Evolutionary conservation across 2,329 filamentous ascomycete species (phyloP), one percentile per base, ranked within the genome.

Genomic region (Bipolaris cookei): DNA sequence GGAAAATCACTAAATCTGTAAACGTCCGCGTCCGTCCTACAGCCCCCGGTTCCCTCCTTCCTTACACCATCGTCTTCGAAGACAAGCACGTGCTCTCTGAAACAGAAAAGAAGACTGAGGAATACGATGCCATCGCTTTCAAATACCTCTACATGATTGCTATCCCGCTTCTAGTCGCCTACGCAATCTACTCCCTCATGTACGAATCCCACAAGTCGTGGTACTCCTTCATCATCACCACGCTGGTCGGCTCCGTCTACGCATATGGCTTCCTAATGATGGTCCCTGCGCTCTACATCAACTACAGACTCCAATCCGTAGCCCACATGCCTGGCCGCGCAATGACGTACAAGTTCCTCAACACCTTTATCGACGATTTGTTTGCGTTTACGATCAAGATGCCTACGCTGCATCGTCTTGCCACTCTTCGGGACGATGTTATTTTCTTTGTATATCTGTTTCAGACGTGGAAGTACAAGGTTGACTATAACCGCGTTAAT

Each of bases 361-460:
- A 98, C 81, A 98, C 95, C 4, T 99, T 99, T 77, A 98, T 99
- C 76, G 95, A 99, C 78, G 95, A 99, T 74, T 83, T 99, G 30
- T 99, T 99, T 73, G 95, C 95, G 2, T 99, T 98, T 72, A 99
- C 95, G 37, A 97, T 99, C 82, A 98, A 98, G 81, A 99, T 99
- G 95, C 95, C 95, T 0, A 87, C 93, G 61, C 83, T 99, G 49
- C 95, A 99, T 78, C 87, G 95, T 14, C 82, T 99, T 48, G 92
- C 95, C 0, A 98, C 95, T 0, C 84, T 99, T 62, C 85, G 95
- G 59, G 95, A 99, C 75, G 95, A 99, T 72, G 84, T 99, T 64
- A 98, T 99, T 74, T 99, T 99, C 84, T 99, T 99, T 75, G 84
- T 99, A 57, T 99, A 97, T 80, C 69, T 99, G 3, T 99, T 99